Percentiles rank a stretch among this genome's conserved stretches.
These are phyloP conservation scores for Kazachstania sp. DNA, from an alignment of 1,139 yeast genomes.

Conservation along the genomic window DNA sequence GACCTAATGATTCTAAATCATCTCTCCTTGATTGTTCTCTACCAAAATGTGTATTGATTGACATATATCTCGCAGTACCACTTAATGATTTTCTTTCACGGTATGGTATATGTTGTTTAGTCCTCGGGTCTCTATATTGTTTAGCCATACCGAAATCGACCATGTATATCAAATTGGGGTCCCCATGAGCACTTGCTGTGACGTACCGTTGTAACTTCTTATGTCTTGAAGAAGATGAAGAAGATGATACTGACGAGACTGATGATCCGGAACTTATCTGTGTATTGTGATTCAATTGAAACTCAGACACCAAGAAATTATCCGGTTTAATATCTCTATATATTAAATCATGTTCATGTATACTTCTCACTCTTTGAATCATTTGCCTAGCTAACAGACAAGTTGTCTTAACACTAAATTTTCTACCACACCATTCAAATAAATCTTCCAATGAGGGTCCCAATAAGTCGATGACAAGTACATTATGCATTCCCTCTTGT, in stretches of 20 bases:
- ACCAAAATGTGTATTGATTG: constrained; percentile 93
- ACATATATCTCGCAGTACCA: constrained; percentile 97
- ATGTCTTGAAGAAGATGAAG: background rate
- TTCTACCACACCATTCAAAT: constrained; percentile 97
- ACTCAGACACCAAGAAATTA: constrained; percentile 60
- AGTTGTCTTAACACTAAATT: constrained; percentile 78
- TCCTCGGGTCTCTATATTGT: constrained; percentile 90
- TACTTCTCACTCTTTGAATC: constrained; percentile 77
- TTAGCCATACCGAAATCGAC: constrained; percentile 97
- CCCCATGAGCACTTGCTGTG: constrained; percentile 23
- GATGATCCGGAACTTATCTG: background rate
- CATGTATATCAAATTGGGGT: constrained; percentile 44
- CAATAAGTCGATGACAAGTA: constrained; percentile 81
- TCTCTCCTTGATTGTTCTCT: constrained; percentile 94
- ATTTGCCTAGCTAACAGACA: constrained; percentile 88
- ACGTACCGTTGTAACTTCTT: constrained; percentile 12
- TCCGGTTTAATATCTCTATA: constrained; percentile 96
- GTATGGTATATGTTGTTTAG: constrained; percentile 92
- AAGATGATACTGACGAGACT: background rate
- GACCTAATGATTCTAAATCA: constrained; percentile 91
- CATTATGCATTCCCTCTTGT: constrained; percentile 93
- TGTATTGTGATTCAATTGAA: constrained; percentile 19
- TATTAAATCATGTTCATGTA: constrained; percentile 82
- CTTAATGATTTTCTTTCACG: constrained; percentile 88
- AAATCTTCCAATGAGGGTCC: constrained; percentile 95